Evolutionary conservation across 2,329 filamentous ascomycete species (phyloP).

Genomic region (Alternaria ventricosa): DNA sequence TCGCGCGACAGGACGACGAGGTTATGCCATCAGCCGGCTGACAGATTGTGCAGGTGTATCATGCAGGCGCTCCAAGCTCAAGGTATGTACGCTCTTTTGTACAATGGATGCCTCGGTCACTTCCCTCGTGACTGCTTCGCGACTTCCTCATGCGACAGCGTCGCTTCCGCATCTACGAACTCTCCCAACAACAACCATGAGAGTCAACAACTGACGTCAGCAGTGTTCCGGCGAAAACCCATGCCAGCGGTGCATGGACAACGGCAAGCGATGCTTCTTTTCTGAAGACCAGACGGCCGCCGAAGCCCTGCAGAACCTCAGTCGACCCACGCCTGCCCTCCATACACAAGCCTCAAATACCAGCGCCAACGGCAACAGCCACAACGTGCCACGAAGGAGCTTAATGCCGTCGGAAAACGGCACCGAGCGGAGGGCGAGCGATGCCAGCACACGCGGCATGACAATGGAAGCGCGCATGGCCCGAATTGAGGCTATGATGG

Average conservation of each 20-base stretch:
- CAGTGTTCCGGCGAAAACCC: slow-evolving; percentile 47
- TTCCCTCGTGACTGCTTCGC: background rate
- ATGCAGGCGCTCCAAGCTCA: slow-evolving; percentile 46
- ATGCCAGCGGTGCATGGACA: slow-evolving; percentile 45
- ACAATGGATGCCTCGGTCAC: background rate
- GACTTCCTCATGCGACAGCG: background rate
- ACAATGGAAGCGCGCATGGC: slow-evolving; percentile 46
- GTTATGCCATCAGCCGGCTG: slow-evolving; percentile 12
- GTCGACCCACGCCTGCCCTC: slow-evolving; percentile 37
- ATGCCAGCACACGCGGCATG: slow-evolving; percentile 32
- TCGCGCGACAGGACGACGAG: background rate
- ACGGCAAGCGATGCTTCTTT: slow-evolving; percentile 46
- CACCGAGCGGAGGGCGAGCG: slow-evolving; percentile 33
- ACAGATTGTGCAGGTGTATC: slow-evolving; percentile 35
- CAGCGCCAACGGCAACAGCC: slow-evolving; percentile 19
- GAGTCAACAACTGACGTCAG: background rate
- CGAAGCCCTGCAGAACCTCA: slow-evolving; percentile 47
- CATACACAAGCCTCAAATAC: slow-evolving; percentile 14
- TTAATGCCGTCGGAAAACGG: slow-evolving; percentile 28
- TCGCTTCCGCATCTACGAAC: background rate
- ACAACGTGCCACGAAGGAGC: slow-evolving; percentile 21
- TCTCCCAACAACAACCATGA: background rate
- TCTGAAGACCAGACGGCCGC: slow-evolving; percentile 48
- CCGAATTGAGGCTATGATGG: slow-evolving; percentile 45
- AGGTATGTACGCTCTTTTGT: slow-evolving; percentile 26